These are phyloP conservation scores for Hygrophila difformis DNA, from an alignment of 257 asterid genomes.

Conservation along the genomic window DNA sequence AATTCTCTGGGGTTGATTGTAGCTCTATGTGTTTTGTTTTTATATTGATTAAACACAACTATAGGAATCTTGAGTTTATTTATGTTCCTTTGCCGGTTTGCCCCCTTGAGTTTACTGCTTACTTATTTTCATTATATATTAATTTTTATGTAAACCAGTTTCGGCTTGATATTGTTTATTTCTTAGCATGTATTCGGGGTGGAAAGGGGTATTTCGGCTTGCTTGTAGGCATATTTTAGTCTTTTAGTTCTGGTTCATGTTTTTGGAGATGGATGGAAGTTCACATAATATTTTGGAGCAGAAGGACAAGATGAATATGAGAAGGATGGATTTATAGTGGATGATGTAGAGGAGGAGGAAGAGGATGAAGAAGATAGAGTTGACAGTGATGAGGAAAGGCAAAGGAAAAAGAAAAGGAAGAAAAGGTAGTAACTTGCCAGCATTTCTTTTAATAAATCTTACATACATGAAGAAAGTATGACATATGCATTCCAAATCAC, in stretches of 20 bases:
- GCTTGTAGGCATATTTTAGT: too few species aligned
- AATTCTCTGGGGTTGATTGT: too few species aligned
- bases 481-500: background rate
- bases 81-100: too few species aligned
- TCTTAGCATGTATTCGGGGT: too few species aligned
- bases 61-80: too few species aligned
- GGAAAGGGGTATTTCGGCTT: too few species aligned
- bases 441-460: background rate
- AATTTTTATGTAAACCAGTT: too few species aligned
- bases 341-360: constrained; percentile 63
- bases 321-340: constrained; percentile 92
- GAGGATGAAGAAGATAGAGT: constrained; percentile 70
- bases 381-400: constrained; percentile 70
- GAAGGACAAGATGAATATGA: constrained; percentile 93
- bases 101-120: too few species aligned
- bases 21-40: too few species aligned
- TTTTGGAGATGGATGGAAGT: background rate
- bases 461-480: background rate
- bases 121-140: too few species aligned
- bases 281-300: constrained; percentile 22
- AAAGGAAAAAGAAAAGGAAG: constrained; percentile 79
- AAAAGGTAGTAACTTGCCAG: constrained; percentile 48
- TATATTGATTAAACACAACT: too few species aligned
- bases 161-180: too few species aligned
- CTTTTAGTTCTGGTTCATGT: background rate